These are phyloP conservation scores for Cornus kousa DNA, from an alignment of 148 eudicot species.

Conservation along the genomic window DNA sequence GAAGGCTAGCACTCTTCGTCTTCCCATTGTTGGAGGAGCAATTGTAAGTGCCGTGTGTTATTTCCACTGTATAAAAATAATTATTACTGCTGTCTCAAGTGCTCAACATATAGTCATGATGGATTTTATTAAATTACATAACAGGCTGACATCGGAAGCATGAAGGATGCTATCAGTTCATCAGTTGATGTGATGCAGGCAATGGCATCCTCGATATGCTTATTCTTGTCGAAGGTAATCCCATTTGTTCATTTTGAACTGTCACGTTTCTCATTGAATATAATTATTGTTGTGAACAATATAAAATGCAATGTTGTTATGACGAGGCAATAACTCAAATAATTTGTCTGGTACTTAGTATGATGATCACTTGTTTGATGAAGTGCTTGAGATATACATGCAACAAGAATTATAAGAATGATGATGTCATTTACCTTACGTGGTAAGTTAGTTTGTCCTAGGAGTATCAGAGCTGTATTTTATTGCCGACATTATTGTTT, in stretches of 20 bases:
- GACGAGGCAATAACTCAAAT: background rate
- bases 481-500: background rate
- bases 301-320: background rate
- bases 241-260: slow-evolving; percentile 10
- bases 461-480: no score
- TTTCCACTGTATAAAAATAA: background rate
- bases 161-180: slow-evolving; percentile 79
- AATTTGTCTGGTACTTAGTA: background rate
- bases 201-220: slow-evolving; percentile 62
- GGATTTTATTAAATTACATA: slow-evolving; percentile 10
- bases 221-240: slow-evolving; percentile 58
- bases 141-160: slow-evolving; percentile 76
- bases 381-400: background rate
- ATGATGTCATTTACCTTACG: background rate
- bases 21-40: slow-evolving; percentile 94
- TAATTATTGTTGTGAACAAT: background rate
- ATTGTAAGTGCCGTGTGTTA: slow-evolving; percentile 42
- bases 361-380: slow-evolving; percentile 8
- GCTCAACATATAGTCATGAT: background rate
- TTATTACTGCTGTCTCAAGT: background rate
- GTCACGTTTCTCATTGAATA: background rate
- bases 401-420: background rate
- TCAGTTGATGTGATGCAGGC: slow-evolving; percentile 87
- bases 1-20: slow-evolving; percentile 97
- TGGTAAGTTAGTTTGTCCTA: background rate